phyloP scores from a whole-genome alignment of 2,329 filamentous ascomycete genomes.

The Chalaropsis ovoidea region DNA sequence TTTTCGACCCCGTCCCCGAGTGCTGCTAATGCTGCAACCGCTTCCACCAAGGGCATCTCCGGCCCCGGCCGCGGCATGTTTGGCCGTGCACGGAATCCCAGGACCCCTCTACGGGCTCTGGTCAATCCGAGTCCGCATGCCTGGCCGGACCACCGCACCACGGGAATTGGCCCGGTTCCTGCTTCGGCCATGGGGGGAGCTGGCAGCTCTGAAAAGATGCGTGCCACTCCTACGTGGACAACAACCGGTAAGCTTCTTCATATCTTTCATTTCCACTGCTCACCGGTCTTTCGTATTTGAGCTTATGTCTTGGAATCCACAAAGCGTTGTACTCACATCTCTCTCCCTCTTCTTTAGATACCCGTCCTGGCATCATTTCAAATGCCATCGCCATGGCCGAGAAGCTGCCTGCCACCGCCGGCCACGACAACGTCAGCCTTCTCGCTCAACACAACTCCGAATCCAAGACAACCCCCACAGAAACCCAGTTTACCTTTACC shows the following conservation, averaged over 20 bases:
- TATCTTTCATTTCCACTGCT: not conserved
- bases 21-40: not conserved
- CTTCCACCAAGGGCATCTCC: constrained; percentile 54
- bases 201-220: constrained; percentile 39
- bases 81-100: constrained; percentile 53
- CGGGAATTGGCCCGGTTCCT: constrained; percentile 23
- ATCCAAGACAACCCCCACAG: constrained; percentile 54
- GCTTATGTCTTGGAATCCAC: constrained; percentile 28
- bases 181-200: constrained; percentile 26
- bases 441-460: constrained; percentile 56
- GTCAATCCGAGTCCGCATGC: constrained; percentile 8
- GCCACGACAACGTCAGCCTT: constrained; percentile 69
- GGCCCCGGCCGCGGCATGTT: constrained; percentile 77
- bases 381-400: constrained; percentile 83
- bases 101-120: constrained; percentile 52
- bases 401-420: constrained; percentile 51
- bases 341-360: not conserved
- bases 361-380: constrained; percentile 67
- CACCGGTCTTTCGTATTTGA: not conserved
- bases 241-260: constrained; percentile 9
- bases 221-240: not conserved
- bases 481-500: constrained; percentile 91
- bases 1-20: not conserved
- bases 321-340: constrained; percentile 33
- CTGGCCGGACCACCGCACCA: constrained; percentile 22